Evolutionary conservation across 164 flowering plant genomes (phyloP), one percentile per base, ranked within the genome.

Genomic region (Akebia trifoliata): DNA sequence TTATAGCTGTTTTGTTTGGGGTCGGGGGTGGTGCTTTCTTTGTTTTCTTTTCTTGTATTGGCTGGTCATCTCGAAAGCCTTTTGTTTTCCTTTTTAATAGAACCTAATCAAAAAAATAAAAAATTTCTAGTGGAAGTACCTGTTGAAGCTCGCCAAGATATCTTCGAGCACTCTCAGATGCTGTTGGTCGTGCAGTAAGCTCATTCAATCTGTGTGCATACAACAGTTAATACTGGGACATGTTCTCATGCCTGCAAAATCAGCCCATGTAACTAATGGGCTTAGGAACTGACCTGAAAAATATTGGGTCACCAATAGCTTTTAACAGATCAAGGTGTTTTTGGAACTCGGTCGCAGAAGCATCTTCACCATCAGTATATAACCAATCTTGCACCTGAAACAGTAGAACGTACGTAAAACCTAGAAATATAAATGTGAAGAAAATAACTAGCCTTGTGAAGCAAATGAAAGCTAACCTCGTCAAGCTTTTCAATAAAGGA

Each of bases 331-430:
- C 76, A 34, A 94, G 75, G 31, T 64, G 84, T 43, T 83, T 75
- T 67, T 86, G 67, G 72, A 94, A 90, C 67, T 94, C 86, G 40
- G 66, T 45, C 34, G 90, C 95, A 56, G 76, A 65, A 51, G 97
- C 99, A 83, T 94, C 93, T 74, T 94, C 99, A 50, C 97, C 99
- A 67, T 90, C 99, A 32, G 78, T 86, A 52, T 94, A 94, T 24
- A 94, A 80, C 99, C 99, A 94, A 7, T 94, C 97, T 76, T 94
- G 88, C 51, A 80, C 96, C 97, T 94, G 70, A 67, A 69, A 56
- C 28, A 60, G 43, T 25, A 42, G 4, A 51, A 46, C 2, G 22
- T 7, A n/a, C 15, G 24, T 21, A 15, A 43, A 39, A 15, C 36
- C n/a, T 29, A 59, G 47, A 39, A n/a, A 11, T 40, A 28, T 43